Evolutionary conservation across 2,329 filamentous ascomycete species (phyloP).

Genomic region (Grosmannia huntii): DNA sequence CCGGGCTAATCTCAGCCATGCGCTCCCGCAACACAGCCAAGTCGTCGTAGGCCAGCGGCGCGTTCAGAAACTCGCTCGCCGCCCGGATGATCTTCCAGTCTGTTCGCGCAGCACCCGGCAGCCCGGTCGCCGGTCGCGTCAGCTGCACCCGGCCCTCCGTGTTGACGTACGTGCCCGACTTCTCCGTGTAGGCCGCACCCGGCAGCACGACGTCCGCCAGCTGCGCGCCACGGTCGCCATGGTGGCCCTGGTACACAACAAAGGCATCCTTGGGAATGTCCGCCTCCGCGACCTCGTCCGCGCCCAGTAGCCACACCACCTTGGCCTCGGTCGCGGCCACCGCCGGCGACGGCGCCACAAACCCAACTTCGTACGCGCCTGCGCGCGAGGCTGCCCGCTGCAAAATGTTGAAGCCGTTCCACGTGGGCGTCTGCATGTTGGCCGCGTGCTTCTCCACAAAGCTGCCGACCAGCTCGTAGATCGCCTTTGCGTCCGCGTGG

Average conservation of each 20-base stretch:
- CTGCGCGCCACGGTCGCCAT: slow-evolving; percentile 86
- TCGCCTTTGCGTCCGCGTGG: slow-evolving; percentile 79
- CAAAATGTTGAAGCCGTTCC: slow-evolving; percentile 96
- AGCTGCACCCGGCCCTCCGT: slow-evolving; percentile 94
- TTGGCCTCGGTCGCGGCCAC: slow-evolving; percentile 82
- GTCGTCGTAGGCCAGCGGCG: slow-evolving; percentile 83
- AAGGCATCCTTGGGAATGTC: slow-evolving; percentile 95
- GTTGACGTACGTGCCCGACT: slow-evolving; percentile 92
- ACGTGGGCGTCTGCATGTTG: slow-evolving; percentile 79
- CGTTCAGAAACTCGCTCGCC: slow-evolving; percentile 78
- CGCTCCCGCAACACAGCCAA: slow-evolving; percentile 79
- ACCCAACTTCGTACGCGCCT: slow-evolving; percentile 92
- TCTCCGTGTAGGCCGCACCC: slow-evolving; percentile 93
- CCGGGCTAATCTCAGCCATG: slow-evolving; percentile 89
- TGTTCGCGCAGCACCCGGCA: slow-evolving; percentile 80
- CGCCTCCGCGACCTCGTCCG: slow-evolving; percentile 73
- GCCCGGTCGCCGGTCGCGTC: slow-evolving; percentile 75
- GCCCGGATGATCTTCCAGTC: slow-evolving; percentile 99
- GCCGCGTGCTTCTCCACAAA: slow-evolving; percentile 90
- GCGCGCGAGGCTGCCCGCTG: slow-evolving; percentile 86
- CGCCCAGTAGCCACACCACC: slow-evolving; percentile 92
- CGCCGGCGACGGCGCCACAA: slow-evolving; percentile 69
- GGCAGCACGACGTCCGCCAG: slow-evolving; percentile 89
- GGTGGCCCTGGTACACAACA: slow-evolving; percentile 95
- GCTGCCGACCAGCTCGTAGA: slow-evolving; percentile 78